Evolutionary conservation across 2,329 filamentous ascomycete species (phyloP).

Genomic region (Alternaria sp.): DNA sequence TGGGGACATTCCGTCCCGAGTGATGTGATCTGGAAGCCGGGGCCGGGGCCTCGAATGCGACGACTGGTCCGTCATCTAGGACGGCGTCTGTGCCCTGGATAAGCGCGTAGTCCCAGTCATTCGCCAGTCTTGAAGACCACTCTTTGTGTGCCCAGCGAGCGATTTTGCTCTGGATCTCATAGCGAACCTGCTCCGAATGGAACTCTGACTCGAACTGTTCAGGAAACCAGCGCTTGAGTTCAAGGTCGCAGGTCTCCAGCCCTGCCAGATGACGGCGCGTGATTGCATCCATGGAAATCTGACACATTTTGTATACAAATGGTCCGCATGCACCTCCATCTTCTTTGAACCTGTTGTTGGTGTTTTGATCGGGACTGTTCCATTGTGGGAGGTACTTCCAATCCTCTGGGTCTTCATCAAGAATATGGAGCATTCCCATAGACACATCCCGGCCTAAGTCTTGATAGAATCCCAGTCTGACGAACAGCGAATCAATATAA

Average conservation of each 20-base stretch:
- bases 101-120: neutral
- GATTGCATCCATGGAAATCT: conserved; percentile 1
- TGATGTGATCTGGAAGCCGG: neutral
- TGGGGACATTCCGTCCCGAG: neutral
- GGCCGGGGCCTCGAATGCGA: neutral
- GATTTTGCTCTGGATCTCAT: conserved; percentile 11
- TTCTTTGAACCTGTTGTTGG: conserved; percentile 12
- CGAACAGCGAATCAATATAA: conserved; percentile 28
- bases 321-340: conserved; percentile 30
- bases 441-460: neutral
- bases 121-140: neutral
- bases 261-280: neutral
- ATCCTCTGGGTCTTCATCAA: conserved; percentile 6
- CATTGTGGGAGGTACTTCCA: conserved; percentile 6
- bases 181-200: conserved; percentile 5
- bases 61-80: neutral
- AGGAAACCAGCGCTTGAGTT: neutral
- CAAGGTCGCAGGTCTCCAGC: neutral
- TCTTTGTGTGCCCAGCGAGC: neutral
- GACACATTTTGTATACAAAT: conserved; percentile 24
- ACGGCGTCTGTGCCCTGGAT: neutral
- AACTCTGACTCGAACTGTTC: neutral
- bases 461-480: neutral
- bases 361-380: conserved; percentile 16
- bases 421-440: conserved; percentile 14